Base-by-base conservation (phyloP, 306 rosid genomes). In the Fagus sylvatica region DNA sequence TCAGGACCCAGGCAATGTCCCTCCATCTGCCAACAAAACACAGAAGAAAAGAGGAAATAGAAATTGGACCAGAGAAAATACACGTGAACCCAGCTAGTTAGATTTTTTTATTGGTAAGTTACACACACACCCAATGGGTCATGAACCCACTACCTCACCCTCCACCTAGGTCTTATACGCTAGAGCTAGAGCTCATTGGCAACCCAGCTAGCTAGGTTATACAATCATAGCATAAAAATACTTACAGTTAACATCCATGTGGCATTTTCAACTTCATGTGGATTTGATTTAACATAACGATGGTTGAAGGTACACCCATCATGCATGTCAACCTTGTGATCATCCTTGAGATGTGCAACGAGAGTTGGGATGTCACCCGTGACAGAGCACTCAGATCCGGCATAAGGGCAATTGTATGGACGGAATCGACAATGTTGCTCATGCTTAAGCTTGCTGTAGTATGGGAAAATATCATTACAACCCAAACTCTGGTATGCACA, bases 191-290 rank as follows among this genome's bases (percentile, higher is more conserved):
- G 28, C 28, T 22, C 28, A 22, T 22, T 22, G 28, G 28, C 28
- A 64, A 41, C 3, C 17, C 39, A 61, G 12, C 68, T 32, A 61
- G 8, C 17, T 33, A 61, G 68, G 12, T 11, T 41, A 54, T 22
- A 13, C 41, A 3, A 13, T 16, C 11, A 37, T n/a, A 22, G 42
- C 61, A 68, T 22, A 22, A 51, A 64, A 57, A 70, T 37, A 79
- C 93, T 77, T 84, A 95, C 99, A 19, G 98, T 93, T 66, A 93
- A 92, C 99, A 91, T 95, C 99, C 99, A 93, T 68, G 97, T 92
- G 54, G 99, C 98, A 57, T 93, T 95, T 84, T 95, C 98, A 53
- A 95, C 95, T 84, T 95, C 99, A 19, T 86, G 85, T 71, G 99
- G 94, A 80, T 93, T 89, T 80, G 98, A 83, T 84, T 95, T 91